These are phyloP conservation scores for Aureobasidium uvarum DNA, from an alignment of 2,329 filamentous ascomycete species.

Conservation along the genomic window DNA sequence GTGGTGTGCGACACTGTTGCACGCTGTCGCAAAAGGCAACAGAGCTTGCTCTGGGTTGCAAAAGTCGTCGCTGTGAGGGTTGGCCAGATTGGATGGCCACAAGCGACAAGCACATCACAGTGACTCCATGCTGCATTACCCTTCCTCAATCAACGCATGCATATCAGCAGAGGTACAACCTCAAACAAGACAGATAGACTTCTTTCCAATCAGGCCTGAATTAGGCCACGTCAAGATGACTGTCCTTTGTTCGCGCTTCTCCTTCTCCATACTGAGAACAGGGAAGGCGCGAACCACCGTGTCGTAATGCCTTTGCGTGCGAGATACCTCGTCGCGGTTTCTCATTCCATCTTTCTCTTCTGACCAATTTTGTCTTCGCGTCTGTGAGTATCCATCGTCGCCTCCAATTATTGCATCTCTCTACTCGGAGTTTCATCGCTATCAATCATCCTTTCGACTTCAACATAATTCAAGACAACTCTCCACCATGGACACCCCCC, in stretches of 20 bases:
- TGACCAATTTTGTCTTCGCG: neutral
- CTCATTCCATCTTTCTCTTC: neutral
- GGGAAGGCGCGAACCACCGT: neutral
- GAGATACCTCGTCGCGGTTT: neutral
- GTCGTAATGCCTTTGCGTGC: slow-evolving; percentile 1
- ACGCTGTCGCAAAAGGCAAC: neutral
- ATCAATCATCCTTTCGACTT: neutral
- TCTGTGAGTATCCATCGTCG: neutral
- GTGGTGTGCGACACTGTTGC: neutral
- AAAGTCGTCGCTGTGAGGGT: neutral
- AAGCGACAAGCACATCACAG: neutral
- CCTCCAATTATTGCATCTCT: neutral
- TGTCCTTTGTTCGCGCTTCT: slow-evolving; percentile 1
- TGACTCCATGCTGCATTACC: neutral
- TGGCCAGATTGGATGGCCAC: neutral
- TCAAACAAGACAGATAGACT: no score
- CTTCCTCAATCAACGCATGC: neutral
- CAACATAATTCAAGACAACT: neutral
- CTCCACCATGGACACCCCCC: neutral
- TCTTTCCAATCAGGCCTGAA: neutral
- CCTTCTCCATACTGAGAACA: neutral
- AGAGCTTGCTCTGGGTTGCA: neutral
- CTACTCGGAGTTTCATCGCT: neutral
- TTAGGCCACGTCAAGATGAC: slow-evolving; percentile 6
- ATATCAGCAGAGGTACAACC: neutral